A percentile compares a stretch with the other conserved stretches of the same genome.
These are phyloP conservation scores for Starmerella cellae DNA, from an alignment of 805 yeast species.

Conservation along the genomic window DNA sequence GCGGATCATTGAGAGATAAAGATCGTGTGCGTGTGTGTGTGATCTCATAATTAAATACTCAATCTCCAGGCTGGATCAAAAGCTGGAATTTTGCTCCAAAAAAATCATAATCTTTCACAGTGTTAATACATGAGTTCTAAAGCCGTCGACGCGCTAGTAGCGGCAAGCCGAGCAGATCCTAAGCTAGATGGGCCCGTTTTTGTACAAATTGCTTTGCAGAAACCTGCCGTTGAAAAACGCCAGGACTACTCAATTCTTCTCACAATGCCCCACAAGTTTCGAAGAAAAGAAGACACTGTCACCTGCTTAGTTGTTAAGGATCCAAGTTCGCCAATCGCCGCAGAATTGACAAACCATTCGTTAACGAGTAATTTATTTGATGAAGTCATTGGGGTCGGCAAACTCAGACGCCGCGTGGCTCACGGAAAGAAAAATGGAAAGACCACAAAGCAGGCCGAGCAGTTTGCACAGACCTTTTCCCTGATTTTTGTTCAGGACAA, in stretches of 20 bases:
- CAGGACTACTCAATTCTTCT: conserved; percentile 17
- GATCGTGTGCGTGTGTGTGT: no score
- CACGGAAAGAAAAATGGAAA: conserved; percentile 10
- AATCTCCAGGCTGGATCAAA: no score
- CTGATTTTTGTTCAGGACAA: conserved; percentile 19
- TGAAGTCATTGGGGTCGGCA: conserved; percentile 23
- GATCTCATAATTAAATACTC: no score
- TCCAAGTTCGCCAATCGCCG: conserved; percentile 11
- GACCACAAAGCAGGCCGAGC: conserved; percentile 16
- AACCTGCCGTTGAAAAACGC: conserved; percentile 11
- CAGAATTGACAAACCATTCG: conserved; percentile 3
- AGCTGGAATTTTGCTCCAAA: no score
- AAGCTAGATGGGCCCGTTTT: conserved; percentile 19
- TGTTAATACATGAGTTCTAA: no score
- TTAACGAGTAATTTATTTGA: conserved; percentile 16
- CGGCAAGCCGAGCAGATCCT: conserved; percentile 12
- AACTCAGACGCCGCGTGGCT: conserved; percentile 20
- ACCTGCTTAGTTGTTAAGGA: conserved; percentile 22
- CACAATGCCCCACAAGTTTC: conserved; percentile 19
- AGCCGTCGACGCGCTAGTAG: conserved; percentile 12
- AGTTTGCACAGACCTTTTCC: conserved; percentile 18
- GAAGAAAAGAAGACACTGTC: conserved; percentile 17
- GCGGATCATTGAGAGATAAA: no score
- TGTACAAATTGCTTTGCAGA: conserved; percentile 13
- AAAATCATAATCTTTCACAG: no score